Evolutionary conservation across 2,329 filamentous ascomycete genomes (phyloP), one percentile per base, ranked within the genome.

Genomic region (Whalleya microplaca): DNA sequence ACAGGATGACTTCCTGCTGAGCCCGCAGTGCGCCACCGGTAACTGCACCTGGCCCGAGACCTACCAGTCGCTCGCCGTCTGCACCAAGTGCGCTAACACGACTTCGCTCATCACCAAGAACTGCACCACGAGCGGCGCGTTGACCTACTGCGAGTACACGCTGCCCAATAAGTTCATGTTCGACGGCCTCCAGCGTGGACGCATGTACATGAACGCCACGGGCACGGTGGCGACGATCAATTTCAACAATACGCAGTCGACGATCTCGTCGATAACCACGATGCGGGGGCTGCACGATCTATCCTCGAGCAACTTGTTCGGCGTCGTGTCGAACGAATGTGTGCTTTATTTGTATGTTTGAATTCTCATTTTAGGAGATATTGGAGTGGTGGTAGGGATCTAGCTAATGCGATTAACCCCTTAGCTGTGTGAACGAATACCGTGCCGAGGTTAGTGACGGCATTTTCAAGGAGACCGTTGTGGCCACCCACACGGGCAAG

Each of bases 381-480:
- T n/a, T n/a, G n/a, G n/a, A n/a, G n/a, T 20, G n/a, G 41, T 7
- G 41, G n/a, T 7, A 42, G 41, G 41, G 7, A 7, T 20, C 41
- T n/a, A 7, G 16, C 7, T 42, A n/a, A 20, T 16, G n/a, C 41
- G 19, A 5, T 6, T 19, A 21, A 19, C 21, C 18, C 10, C 19
- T 23, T 50, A 55, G 52, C 45, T 59, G 56, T 20, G 56, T 55
- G 20, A 59, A 59, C 37, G 56, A 59, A 18, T 59, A 59, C 21
- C 44, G 40, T 1, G 52, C 41, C 21, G 48, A 52, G 32, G 56
- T 59, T 12, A 48, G n/a, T 9, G 49, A 59, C 45, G 48, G 52
- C 41, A 23, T 32, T 19, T 55, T 59, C 41, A 55, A 29, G n/a
- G 56, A 59, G 41, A 55, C 52, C 2, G 10, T 55, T 1, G 32